Percentiles rank a stretch among this genome's conserved stretches.
These are phyloP conservation scores for Xylaria sp. DNA, from an alignment of 2,329 filamentous ascomycete genomes.

Conservation along the genomic window DNA sequence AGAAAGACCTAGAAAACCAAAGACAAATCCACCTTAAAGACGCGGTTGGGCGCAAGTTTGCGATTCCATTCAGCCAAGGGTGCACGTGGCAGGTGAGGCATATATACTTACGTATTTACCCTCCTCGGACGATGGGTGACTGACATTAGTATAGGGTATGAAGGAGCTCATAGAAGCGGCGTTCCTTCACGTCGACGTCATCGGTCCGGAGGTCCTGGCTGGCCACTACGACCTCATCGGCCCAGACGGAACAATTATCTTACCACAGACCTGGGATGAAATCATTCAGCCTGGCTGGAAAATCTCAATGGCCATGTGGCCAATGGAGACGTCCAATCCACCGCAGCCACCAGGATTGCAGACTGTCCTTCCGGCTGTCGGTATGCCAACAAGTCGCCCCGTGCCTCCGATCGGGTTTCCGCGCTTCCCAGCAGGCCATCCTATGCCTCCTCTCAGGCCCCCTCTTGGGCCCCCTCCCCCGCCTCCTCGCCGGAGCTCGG, in stretches of 20 bases:
- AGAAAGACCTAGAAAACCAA: slow-evolving; percentile 18
- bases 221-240: slow-evolving; percentile 80
- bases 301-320: slow-evolving; percentile 69
- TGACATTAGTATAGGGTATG: slow-evolving; percentile 66
- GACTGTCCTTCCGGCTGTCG: not conserved
- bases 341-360: not conserved
- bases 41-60: slow-evolving; percentile 22
- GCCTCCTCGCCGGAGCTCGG: not conserved
- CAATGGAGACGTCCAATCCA: slow-evolving; percentile 39
- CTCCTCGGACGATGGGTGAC: not conserved
- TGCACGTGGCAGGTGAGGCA: slow-evolving; percentile 20
- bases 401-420: no score
- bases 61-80: slow-evolving; percentile 20
- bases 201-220: slow-evolving; percentile 73
- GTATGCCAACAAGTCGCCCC: not conserved
- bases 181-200: slow-evolving; percentile 75
- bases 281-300: slow-evolving; percentile 76
- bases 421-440: no score
- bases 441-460: no score
- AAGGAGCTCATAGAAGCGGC: slow-evolving; percentile 81
- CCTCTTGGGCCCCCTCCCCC: no score
- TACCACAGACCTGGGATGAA: slow-evolving; percentile 78
- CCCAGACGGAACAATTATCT: slow-evolving; percentile 77
- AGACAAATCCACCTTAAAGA: slow-evolving; percentile 25
- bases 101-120: not conserved